These are phyloP conservation scores for Microcera coccophila DNA, from an alignment of 2,329 filamentous ascomycete genomes.

Conservation along the genomic window DNA sequence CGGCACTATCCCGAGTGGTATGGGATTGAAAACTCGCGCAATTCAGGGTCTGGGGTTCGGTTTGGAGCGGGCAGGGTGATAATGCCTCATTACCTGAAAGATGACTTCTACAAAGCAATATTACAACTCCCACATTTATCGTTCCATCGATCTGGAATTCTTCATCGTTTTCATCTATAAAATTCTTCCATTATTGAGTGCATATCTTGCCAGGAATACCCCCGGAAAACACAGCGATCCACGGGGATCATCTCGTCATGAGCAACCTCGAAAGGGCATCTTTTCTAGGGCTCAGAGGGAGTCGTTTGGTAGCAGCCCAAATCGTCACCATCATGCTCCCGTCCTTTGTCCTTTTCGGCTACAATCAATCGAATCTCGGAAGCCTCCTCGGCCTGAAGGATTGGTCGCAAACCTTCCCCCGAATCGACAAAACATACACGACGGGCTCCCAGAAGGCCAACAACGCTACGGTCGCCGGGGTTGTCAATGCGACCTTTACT, in stretches of 20 bases:
- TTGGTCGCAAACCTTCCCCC: conserved; percentile 51
- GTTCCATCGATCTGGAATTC: too few relatives aligned
- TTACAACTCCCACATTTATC: too few relatives aligned
- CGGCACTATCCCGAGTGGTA: neutral
- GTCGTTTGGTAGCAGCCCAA: conserved; percentile 33
- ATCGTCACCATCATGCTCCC: conserved; percentile 41
- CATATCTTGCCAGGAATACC: too few relatives aligned
- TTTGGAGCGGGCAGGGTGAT: too few relatives aligned
- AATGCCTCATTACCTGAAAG: too few relatives aligned
- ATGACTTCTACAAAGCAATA: too few relatives aligned
- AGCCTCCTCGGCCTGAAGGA: conserved; percentile 63
- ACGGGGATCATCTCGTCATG: too few relatives aligned
- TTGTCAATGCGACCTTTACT: conserved; percentile 47
- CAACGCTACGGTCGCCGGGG: conserved; percentile 44
- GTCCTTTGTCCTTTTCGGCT: conserved; percentile 45
- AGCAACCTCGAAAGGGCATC: too few relatives aligned
- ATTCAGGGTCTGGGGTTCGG: neutral
- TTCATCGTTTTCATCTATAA: too few relatives aligned
- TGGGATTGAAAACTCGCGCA: neutral
- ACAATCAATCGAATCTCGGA: conserved; percentile 67
- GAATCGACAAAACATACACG: conserved; percentile 49
- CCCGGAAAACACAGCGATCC: too few relatives aligned
- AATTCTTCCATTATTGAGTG: too few relatives aligned
- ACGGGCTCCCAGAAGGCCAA: conserved; percentile 29
- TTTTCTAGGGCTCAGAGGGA: conserved; percentile 35